These are phyloP conservation scores for Hygrocybe punicea DNA, from an alignment of 768 basidiomycete genomes.

Conservation along the genomic window DNA sequence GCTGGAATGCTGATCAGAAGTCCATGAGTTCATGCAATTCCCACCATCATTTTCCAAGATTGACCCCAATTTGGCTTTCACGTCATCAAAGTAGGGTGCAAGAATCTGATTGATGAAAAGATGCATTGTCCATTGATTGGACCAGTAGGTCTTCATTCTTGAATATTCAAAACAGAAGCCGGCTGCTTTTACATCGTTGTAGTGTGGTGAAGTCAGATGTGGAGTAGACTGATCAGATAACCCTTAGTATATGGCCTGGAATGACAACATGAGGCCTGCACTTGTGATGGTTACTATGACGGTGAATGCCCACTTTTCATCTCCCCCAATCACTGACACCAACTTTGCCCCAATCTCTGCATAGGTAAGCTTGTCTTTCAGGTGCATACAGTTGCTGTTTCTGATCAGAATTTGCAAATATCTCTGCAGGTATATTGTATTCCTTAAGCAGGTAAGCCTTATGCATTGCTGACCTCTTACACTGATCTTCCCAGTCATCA, in stretches of 20 bases:
- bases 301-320: constrained; percentile 42
- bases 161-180: too few species aligned
- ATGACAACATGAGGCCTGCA: constrained; percentile 26
- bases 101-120: too few species aligned
- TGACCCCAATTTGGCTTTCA: too few species aligned
- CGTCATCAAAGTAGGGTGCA: too few species aligned
- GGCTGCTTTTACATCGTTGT: too few species aligned
- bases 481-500: constrained; percentile 16
- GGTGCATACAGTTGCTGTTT: constrained; percentile 33
- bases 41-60: too few species aligned
- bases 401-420: constrained; percentile 38
- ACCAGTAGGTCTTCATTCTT: too few species aligned
- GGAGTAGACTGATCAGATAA: constrained; percentile 22
- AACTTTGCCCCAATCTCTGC: constrained; percentile 6
- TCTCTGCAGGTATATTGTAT: constrained; percentile 24
- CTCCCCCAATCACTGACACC: constrained; percentile 30
- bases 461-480: constrained; percentile 23
- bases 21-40: too few species aligned
- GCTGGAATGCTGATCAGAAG: too few species aligned
- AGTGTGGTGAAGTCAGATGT: neutral
- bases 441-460: constrained; percentile 28
- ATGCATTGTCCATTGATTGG: too few species aligned
- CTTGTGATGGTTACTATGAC: constrained; percentile 28
- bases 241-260: constrained; percentile 36
- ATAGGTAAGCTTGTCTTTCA: constrained; percentile 28